phyloP scores from a whole-genome alignment of 2,329 filamentous ascomycete species.

The Rutstroemia sp. region DNA sequence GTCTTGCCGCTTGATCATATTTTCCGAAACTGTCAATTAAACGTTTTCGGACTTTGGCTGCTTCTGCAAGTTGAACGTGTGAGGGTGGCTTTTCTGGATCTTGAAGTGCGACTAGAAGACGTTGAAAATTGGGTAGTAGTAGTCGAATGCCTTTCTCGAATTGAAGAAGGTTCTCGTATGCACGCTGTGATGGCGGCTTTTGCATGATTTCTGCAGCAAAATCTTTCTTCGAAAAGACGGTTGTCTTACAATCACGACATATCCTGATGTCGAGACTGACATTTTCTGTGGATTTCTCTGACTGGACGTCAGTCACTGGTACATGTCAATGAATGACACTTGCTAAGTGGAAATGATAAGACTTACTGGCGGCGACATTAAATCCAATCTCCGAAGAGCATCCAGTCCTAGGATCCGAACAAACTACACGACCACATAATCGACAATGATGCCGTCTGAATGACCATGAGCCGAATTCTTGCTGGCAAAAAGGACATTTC shows the following conservation, averaged over 20 bases:
- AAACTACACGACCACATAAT: conserved; percentile 88
- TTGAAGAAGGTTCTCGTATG: conserved; percentile 61
- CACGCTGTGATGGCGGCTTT: conserved; percentile 52
- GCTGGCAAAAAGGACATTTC: conserved; percentile 89
- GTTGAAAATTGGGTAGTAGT: conserved; percentile 63
- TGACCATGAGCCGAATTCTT: conserved; percentile 89
- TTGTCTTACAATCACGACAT: conserved; percentile 79
- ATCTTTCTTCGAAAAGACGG: conserved; percentile 60
- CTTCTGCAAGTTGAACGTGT: conserved; percentile 53
- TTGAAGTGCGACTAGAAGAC: conserved; percentile 54
- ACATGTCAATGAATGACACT: conserved; percentile 22
- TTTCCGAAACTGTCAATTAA: conserved; percentile 66
- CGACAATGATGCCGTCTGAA: conserved; percentile 92
- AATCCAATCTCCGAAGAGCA: conserved; percentile 83
- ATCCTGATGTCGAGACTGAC: conserved; percentile 78
- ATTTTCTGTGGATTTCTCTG: conserved; percentile 41
- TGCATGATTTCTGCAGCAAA: conserved; percentile 52
- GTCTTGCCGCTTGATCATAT: conserved; percentile 60
- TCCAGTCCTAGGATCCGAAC: conserved; percentile 73
- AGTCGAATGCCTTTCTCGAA: conserved; percentile 65
- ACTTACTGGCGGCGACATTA: conserved; percentile 61
- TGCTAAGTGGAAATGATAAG: neutral
- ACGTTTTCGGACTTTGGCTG: conserved; percentile 62
- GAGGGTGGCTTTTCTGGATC: conserved; percentile 48
- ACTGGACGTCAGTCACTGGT: conserved; percentile 31